Evolutionary conservation across 2,329 filamentous ascomycete species (phyloP), one percentile per base, ranked within the genome.

Genomic region (Pseudonectria foliicola): DNA sequence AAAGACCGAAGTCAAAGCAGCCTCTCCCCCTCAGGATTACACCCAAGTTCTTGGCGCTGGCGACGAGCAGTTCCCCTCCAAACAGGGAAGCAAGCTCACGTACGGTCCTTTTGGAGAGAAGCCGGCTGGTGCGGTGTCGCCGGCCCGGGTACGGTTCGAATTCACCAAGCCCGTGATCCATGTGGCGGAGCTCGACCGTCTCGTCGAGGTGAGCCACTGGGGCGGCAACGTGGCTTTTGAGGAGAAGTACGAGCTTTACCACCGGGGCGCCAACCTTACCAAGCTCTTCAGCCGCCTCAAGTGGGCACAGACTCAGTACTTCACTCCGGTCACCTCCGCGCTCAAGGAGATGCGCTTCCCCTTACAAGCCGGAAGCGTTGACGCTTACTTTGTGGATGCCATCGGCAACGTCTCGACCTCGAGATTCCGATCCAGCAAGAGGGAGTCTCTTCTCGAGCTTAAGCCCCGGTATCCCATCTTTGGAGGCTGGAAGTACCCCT

Each of bases 401-500:
- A 94, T 98, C 54, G 92, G 92, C 48, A 98, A 98, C 56, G 88
- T 98, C 21, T 94, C 89, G 18, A 98, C 92, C 1, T 95, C 88
- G 37, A 77, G 76, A 43, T 98, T 94, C 73, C 76, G 89, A 43
- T 78, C 71, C 48, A 85, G 77, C 57, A 76, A 73, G 57, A 79
- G 83, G 14, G 85, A 90, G 61, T 82, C 85, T n/a, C 67, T 82
- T 27, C 74, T 98, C 18, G 89, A 95, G 62, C 72, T 95, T 44
- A 92, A 89, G 70, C 92, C 92, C 13, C 79, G 92, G 34, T 98
- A 94, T 62, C 92, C 92, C n/a, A 62, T 98, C 15, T 98, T 95
- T 53, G 92, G 92, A 40, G 88, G 86, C 41, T 98, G 92, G 92
- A 95, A 94, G 63, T 96, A 95, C 64, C 92, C 85, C 46, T 98